Conservation (phyloP, 169 alveolate species). For the Theileria parva region DNA sequence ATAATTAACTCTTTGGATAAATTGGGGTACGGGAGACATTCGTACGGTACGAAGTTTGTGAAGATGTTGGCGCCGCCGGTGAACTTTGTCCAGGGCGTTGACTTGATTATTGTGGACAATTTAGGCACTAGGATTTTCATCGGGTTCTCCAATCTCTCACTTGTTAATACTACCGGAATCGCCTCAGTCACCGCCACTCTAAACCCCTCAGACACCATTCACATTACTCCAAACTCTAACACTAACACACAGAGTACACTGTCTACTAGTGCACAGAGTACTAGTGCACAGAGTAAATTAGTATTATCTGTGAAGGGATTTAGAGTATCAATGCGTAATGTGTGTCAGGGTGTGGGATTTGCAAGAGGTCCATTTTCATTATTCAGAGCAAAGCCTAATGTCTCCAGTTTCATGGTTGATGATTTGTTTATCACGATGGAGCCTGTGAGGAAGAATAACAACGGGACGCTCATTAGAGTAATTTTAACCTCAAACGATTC, state of each 20-base stretch:
- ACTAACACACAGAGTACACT: too few relatives aligned
- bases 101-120: slow-evolving; percentile 45
- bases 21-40: slow-evolving; percentile 28
- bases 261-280: background rate
- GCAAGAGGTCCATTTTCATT: slow-evolving; percentile 1
- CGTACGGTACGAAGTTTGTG: background rate
- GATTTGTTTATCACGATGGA: slow-evolving; percentile 36
- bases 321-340: background rate
- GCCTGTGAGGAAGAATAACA: slow-evolving; percentile 22
- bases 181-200: background rate
- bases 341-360: background rate
- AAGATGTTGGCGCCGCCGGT: slow-evolving; percentile 26
- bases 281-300: slow-evolving; percentile 1
- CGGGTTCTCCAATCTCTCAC: slow-evolving; percentile 31
- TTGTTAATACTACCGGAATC: background rate
- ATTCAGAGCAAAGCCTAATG: slow-evolving; percentile 9
- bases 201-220: background rate
- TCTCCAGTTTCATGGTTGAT: background rate
- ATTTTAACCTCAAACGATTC: slow-evolving; percentile 20
- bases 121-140: slow-evolving; percentile 48
- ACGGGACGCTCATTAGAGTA: slow-evolving; percentile 22
- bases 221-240: background rate
- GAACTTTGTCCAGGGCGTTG: slow-evolving; percentile 41
- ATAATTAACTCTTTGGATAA: slow-evolving; percentile 17
- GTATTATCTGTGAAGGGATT: slow-evolving; percentile 46